Base-by-base conservation (phyloP, 1,139 yeast genomes). In the Protomyces inundatus region DNA sequence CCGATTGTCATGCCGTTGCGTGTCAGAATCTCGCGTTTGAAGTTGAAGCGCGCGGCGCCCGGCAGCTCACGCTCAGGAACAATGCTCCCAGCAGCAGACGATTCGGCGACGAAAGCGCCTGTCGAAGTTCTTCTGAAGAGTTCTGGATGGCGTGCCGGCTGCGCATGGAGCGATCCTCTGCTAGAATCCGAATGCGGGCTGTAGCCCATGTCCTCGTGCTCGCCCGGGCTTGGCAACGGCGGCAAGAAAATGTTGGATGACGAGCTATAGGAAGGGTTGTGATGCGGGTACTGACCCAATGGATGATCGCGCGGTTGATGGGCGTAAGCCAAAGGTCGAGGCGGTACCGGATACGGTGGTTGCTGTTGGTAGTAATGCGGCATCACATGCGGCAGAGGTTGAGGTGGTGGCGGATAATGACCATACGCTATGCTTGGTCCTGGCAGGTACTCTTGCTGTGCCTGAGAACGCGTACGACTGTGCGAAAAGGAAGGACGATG, bases 1-100 rank as follows among this genome's bases (percentile, higher is more conserved):
- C 57, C 57, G 14, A 23, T 54, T n/a, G 57, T 54, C 33, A 40
- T 37, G 9, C 48, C 48, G 16, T 42, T 42, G 48, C 48, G 48
- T 42, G 48, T 42, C 48, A 42, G 32, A 1, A 42, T 42, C 32
- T 42, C 48, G n/a, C 48, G 30, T 9, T 42, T 42, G 48, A 42
- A 42, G 33, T 42, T 42, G 10, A 42, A 42, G 48, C 48, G 48
- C 23, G 48, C 16, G 4, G 48, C 48, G 9, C 30, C 23, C 3
- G 16, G 6, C 32, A 14, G 6, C 30, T 42, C 48, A 4, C 30
- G 30, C 10, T 16, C 48, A 42, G 10, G 30, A 30, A 23, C 9
- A 4, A 5, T 16, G 30, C 7, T 9, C 2, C 48, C 48, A 16
- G 48, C 48, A 9, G 30, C 48, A 14, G 48, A 9, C 12, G 48